Evolutionary conservation across 768 basidiomycete genomes (phyloP), one percentile per base, ranked within the genome.

Genomic region (Leucocoprinus birnbaumii): DNA sequence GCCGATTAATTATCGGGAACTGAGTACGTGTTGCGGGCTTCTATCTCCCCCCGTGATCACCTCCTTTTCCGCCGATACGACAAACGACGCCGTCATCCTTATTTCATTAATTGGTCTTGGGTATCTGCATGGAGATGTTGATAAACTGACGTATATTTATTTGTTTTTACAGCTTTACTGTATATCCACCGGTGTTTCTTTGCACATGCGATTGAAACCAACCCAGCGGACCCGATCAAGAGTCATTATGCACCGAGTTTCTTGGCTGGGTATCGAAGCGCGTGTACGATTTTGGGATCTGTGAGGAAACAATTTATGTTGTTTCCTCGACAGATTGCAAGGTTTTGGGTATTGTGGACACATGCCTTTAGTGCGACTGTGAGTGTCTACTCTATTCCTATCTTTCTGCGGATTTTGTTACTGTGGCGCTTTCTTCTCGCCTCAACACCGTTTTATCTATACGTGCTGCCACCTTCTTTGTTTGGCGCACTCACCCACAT

Each of bases 131-230:
- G 13, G 51, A n/a, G 22, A 24, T 26, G n/a, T 26, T 47, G 14
- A 25, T 22, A 11, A 40, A 11, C 5, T 31, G 31, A 31, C 31
- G 11, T 5, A 11, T 31, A 11, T 11, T 31, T 51, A 55, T 44
- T 7, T 38, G 38, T 31, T 41, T 44, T 26, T 52, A 24, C 54
- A 89, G 87, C 84, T n/a, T 72, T 89, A 27, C 69, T 89, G 8
- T 87, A 87, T 63, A 79, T 89, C 48, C 87, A 89, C 64, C 84
- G 88, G 14, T 83, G 85, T 60, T 89, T 86, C 73, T 88, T 90
- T 60, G 84, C 87, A 3, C 84, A 87, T 63, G 88, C 87, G 2
- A 76, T 90, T 34, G 74, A 77, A 21, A 86, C 80, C 48, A 79
- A 80, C 55, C 82, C 89, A 3, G 67, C 69, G 4, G 82, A 89